Base-by-base conservation (phyloP, 177 flowering plant species). In the Vitis hybrid region DNA sequence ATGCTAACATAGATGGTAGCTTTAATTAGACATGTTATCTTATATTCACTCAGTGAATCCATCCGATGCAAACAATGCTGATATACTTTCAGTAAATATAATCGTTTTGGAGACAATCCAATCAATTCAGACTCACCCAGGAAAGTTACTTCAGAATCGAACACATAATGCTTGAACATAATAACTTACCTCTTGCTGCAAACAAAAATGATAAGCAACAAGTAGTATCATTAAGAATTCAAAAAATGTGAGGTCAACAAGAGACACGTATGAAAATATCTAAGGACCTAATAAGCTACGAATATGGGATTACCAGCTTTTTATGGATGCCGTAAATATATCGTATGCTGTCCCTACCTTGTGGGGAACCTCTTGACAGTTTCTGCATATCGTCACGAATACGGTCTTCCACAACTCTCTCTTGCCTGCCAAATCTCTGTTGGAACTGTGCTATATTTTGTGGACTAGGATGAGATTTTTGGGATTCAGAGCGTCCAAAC, bases 141-240 rank as follows among this genome's bases (percentile, higher is more conserved):
- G 81, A 76, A 78, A 83, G 78, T 71, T 74, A 88, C 89, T 82
- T 88, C 90, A 85, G 83, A 83, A 79, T 81, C 83, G 83, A 72
- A 90, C 85, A 87, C 72, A 82, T 73, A 85, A 85, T 74, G 78
- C 92, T 89, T 83, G 89, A 84, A 85, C 82, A 71, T 74, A 86
- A 82, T 78, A 83, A 86, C 95, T 94, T 92, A 94, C 98, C 99
- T 92, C 89, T 89, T 81, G 90, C 95, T 89, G 95, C 94, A 90
- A 84, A 75, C 76, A 86, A 80, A 39, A 82, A 72, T 60, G 63
- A 80, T 51, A 78, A 79, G 78, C 74, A 84, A 82, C 72, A 83
- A 72, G 68, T 78, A 74, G 5, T n/a, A 69, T 83, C 59, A 81
- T 74, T 69, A 74, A 75, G 14, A 26, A 60, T 16, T 45, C 72